phyloP scores from a whole-genome alignment of 2,329 filamentous ascomycete genomes.

The Allantophomopsis cytisporea region DNA sequence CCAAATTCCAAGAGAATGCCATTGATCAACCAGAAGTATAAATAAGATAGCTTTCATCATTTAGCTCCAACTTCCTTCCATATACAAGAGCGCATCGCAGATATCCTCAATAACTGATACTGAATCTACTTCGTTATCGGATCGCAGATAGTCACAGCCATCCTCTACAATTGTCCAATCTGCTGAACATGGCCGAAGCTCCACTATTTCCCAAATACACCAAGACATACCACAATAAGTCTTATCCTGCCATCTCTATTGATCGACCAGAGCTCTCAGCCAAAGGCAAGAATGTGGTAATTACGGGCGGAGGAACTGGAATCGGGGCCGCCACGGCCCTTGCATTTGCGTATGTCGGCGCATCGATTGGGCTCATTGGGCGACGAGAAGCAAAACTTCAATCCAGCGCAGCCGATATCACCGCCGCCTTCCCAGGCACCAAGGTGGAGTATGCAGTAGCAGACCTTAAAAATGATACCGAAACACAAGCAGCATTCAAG shows the following conservation, averaged over 20 bases:
- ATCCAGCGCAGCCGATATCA: not conserved
- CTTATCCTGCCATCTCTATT: conserved; percentile 17
- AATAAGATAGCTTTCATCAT: too few relatives aligned
- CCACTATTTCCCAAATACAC: too few relatives aligned
- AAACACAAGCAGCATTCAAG: not conserved
- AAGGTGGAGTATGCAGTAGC: not conserved
- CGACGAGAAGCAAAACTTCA: conserved; percentile 1
- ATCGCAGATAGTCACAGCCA: too few relatives aligned
- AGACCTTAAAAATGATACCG: not conserved
- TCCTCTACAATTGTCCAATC: too few relatives aligned
- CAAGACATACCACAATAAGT: conserved; percentile 11
- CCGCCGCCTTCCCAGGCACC: not conserved
- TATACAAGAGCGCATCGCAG: too few relatives aligned
- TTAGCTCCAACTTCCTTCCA: too few relatives aligned
- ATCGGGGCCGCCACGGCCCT: conserved; percentile 8
- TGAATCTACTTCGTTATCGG: too few relatives aligned
- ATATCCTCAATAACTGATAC: too few relatives aligned
- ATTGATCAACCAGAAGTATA: too few relatives aligned
- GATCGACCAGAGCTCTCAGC: conserved; percentile 4
- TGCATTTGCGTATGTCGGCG: conserved; percentile 8
- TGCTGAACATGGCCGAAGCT: too few relatives aligned
- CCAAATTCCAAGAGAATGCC: too few relatives aligned
- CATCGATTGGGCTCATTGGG: conserved; percentile 15
- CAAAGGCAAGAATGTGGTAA: conserved; percentile 4
- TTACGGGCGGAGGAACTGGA: conserved; percentile 6